Conservation (phyloP, 1,284 basidiomycete species). For the Microbotryum violaceum region DNA sequence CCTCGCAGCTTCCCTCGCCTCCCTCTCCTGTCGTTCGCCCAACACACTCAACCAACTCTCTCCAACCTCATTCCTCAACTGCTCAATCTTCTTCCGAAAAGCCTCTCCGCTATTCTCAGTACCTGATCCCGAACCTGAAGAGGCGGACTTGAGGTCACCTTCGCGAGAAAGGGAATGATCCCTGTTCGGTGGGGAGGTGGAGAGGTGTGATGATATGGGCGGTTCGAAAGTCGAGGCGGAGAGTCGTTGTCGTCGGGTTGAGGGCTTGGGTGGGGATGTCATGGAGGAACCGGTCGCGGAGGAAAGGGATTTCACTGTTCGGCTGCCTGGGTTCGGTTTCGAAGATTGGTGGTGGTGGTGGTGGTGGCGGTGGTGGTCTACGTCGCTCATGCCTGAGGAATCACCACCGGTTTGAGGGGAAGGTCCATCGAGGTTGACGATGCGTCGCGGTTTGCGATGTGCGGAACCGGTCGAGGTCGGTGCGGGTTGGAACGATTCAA, state of each 20-base stretch:
- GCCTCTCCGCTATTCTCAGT: slow-evolving; percentile 50
- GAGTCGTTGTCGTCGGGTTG: slow-evolving; percentile 49
- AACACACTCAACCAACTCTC: slow-evolving; percentile 44
- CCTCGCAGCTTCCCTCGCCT: not conserved
- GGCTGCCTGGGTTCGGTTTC: not conserved
- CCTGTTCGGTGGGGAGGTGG: no score
- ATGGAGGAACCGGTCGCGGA: not conserved
- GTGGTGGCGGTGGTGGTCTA: slow-evolving; percentile 9
- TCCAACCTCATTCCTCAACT: slow-evolving; percentile 71
- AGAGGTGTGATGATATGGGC: slow-evolving; percentile 28
- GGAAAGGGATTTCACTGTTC: not conserved
- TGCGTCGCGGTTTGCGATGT: slow-evolving; percentile 23
- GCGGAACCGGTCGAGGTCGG: not conserved
- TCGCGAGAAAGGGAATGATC: no score
- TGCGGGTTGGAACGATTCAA: not conserved
- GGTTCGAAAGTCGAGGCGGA: slow-evolving; percentile 59
- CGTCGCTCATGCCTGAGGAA: slow-evolving; percentile 6
- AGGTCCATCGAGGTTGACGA: slow-evolving; percentile 30
- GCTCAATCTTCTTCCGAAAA: slow-evolving; percentile 68
- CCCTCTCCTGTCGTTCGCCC: slow-evolving; percentile 26
- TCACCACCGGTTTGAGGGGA: not conserved
- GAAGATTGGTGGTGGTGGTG: not conserved
- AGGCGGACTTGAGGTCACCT: not conserved
- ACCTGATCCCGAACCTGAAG: not conserved
- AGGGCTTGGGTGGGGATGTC: not conserved